These are phyloP conservation scores for Actinomortierella wolfii DNA, from an alignment of 371 early-diverging fungal genomes.

Conservation along the genomic window DNA sequence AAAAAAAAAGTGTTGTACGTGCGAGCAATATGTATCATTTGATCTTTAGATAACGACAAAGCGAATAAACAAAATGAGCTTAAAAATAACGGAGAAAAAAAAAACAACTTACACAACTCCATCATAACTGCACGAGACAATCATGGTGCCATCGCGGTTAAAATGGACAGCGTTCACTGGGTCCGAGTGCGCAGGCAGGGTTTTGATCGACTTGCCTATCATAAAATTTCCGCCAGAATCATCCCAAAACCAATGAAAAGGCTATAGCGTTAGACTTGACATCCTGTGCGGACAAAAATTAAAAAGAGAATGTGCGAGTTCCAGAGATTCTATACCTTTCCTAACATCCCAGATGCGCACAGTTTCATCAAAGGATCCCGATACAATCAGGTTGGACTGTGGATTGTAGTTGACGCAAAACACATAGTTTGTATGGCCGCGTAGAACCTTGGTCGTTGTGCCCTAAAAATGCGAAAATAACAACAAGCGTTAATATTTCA, in stretches of 20 bases:
- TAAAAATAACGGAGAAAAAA: not conserved
- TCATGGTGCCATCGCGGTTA: slow-evolving; percentile 95
- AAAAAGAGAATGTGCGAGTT: not conserved
- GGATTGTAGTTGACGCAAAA: slow-evolving; percentile 98
- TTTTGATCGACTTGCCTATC: slow-evolving; percentile 85
- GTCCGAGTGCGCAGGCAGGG: slow-evolving; percentile 94
- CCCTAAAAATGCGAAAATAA: slow-evolving; percentile 49
- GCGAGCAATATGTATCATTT: no score
- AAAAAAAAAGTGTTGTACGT: not conserved
- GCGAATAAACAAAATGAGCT: not conserved
- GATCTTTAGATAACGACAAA: not conserved
- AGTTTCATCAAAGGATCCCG: slow-evolving; percentile 97
- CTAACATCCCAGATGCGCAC: slow-evolving; percentile 97
- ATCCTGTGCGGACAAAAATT: not conserved
- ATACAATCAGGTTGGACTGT: slow-evolving; percentile 90
- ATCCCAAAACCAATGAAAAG: slow-evolving; percentile 8
- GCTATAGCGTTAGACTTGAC: no score
- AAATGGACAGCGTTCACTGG: slow-evolving; percentile 96
- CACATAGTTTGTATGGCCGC: slow-evolving; percentile 95
- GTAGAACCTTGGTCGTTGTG: slow-evolving; percentile 76
- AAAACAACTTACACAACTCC: slow-evolving; percentile 82
- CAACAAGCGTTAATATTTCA: no score
- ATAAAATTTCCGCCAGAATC: no score
- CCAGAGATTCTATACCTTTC: slow-evolving; percentile 63
- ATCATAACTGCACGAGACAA: slow-evolving; percentile 94